These are phyloP conservation scores for Hanseniaspora occidentalis DNA, from an alignment of 805 yeast genomes.

Conservation along the genomic window DNA sequence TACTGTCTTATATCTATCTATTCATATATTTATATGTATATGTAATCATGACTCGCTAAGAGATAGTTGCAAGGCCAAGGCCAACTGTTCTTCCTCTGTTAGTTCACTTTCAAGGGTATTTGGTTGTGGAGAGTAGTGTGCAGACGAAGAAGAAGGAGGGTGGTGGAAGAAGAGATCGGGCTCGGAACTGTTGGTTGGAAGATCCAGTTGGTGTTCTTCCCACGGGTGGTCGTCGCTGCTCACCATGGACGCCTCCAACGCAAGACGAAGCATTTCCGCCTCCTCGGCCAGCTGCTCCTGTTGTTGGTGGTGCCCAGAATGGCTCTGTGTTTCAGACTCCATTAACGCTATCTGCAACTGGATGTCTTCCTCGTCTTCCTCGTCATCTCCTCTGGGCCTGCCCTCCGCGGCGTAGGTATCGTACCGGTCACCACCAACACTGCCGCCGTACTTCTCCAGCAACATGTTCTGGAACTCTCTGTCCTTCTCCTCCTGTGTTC, in stretches of 20 bases:
- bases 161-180: too few relatives aligned
- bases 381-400: not conserved
- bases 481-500: slow-evolving; percentile 8
- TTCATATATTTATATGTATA: not conserved
- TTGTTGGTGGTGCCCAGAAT: not conserved
- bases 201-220: not conserved
- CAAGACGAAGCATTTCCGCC: slow-evolving; percentile 13
- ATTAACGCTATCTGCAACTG: slow-evolving; percentile 23
- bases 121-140: too few relatives aligned
- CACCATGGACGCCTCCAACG: not conserved
- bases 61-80: slow-evolving; percentile 23
- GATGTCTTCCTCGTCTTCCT: slow-evolving; percentile 20
- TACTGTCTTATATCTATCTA: not conserved
- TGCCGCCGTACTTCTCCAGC: slow-evolving; percentile 18
- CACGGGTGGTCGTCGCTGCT: not conserved
- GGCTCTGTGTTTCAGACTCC: slow-evolving; percentile 16
- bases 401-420: slow-evolving; percentile 1
- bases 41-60: not conserved
- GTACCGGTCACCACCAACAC: slow-evolving; percentile 9
- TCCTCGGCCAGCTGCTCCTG: slow-evolving; percentile 11
- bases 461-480: slow-evolving; percentile 11
- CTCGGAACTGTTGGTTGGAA: too few relatives aligned
- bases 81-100: slow-evolving; percentile 12
- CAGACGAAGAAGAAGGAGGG: not conserved
- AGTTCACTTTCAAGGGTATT: too few relatives aligned